Conservation (phyloP, 2,329 filamentous ascomycete species). For the Aspergillus floridensis region DNA sequence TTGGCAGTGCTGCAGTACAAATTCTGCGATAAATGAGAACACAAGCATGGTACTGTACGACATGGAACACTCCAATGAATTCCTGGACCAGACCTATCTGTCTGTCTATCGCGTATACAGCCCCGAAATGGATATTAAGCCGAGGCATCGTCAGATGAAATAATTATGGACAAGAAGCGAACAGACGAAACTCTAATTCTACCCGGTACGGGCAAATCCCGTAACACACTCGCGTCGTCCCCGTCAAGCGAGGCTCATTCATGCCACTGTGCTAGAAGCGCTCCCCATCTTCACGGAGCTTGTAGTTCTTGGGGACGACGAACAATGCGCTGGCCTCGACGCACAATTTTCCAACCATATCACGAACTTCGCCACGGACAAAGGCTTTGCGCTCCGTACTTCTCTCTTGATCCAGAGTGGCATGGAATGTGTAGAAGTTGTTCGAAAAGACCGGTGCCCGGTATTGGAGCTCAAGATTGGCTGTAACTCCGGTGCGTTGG, state of each 20-base stretch:
- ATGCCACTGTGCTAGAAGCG: slow-evolving; percentile 30
- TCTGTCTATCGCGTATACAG: background rate
- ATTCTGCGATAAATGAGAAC: background rate
- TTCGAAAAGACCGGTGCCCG: slow-evolving; percentile 58
- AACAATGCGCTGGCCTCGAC: slow-evolving; percentile 60
- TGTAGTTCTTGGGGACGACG: slow-evolving; percentile 55
- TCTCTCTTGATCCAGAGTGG: slow-evolving; percentile 41
- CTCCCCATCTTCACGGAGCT: slow-evolving; percentile 41
- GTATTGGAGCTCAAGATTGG: slow-evolving; percentile 62
- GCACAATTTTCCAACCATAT: slow-evolving; percentile 52
- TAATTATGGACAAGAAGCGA: too few relatives aligned
- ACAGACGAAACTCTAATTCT: too few relatives aligned
- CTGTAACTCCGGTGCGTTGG: slow-evolving; percentile 53
- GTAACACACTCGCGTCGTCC: background rate
- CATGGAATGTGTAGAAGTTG: slow-evolving; percentile 61
- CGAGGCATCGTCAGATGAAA: background rate
- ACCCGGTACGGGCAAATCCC: background rate
- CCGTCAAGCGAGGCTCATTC: background rate
- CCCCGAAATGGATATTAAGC: background rate
- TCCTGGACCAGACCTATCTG: too few relatives aligned
- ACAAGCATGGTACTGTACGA: too few relatives aligned
- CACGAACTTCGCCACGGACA: slow-evolving; percentile 34
- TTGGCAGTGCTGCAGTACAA: background rate
- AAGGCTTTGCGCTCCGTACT: slow-evolving; percentile 41
- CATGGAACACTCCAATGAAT: too few relatives aligned